Conservation (phyloP, 768 basidiomycete genomes). For the Russula griseocarnosa region DNA sequence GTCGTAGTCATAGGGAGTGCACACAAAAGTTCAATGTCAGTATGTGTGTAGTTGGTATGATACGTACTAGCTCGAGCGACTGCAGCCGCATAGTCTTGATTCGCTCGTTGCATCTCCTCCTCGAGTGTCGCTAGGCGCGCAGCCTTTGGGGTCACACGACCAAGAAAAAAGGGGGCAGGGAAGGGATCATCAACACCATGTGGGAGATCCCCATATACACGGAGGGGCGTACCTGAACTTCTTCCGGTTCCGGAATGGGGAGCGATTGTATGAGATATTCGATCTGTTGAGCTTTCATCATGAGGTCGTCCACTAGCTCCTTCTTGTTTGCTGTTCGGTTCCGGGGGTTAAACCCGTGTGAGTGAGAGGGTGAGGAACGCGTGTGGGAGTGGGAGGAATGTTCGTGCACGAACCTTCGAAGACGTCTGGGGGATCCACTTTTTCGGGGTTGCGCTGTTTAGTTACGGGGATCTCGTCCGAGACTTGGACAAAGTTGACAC, state of each 20-base stretch:
- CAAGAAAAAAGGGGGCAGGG: background rate
- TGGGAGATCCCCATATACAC: background rate
- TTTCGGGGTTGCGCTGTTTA: constrained; percentile 67
- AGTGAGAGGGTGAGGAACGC: background rate
- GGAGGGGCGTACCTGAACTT: constrained; percentile 55
- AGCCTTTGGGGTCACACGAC: constrained; percentile 43
- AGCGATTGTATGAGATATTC: constrained; percentile 78
- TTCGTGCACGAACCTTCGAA: constrained; percentile 64
- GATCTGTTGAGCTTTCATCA: constrained; percentile 85
- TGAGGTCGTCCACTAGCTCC: constrained; percentile 78
- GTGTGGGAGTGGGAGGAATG: no score
- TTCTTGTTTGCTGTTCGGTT: constrained; percentile 63
- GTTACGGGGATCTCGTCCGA: constrained; percentile 79
- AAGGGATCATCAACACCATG: background rate
- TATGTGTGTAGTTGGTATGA: background rate
- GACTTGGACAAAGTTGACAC: constrained; percentile 74
- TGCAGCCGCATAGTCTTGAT: constrained; percentile 69
- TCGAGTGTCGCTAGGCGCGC: constrained; percentile 64
- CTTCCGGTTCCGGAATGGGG: constrained; percentile 74
- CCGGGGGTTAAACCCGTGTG: background rate
- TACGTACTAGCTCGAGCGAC: constrained; percentile 66
- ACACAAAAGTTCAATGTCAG: no score
- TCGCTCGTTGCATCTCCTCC: constrained; percentile 64
- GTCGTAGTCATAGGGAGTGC: background rate
- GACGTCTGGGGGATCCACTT: constrained; percentile 67